Percentiles rank a stretch among this genome's conserved stretches.
Conservation (phyloP, 768 basidiomycete species). For the Mycena capillaripes region DNA sequence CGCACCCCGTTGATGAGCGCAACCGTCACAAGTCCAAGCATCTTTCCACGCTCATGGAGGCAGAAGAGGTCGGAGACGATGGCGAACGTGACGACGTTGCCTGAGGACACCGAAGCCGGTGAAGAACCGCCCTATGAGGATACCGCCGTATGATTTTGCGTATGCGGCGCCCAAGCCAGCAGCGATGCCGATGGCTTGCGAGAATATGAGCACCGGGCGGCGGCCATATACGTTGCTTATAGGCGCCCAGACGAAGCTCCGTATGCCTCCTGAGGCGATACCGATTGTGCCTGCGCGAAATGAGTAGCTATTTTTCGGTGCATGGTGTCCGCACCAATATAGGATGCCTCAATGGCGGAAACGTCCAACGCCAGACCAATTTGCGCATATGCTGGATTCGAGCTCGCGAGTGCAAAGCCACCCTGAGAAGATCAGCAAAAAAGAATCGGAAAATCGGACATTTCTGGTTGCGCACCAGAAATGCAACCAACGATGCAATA, state of each 20-base stretch:
- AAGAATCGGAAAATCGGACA: no score
- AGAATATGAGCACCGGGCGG: constrained; percentile 39
- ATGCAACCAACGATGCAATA: constrained; percentile 36
- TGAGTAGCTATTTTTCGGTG: no score
- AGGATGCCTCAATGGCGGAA: constrained; percentile 29
- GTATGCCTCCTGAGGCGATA: constrained; percentile 24
- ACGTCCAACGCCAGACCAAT: constrained; percentile 26
- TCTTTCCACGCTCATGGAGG: constrained; percentile 37
- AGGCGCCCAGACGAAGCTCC: constrained; percentile 42
- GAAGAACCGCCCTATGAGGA: constrained; percentile 36
- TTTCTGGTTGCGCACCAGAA: constrained; percentile 29
- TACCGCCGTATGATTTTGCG: constrained; percentile 31
- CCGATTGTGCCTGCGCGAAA: background rate
- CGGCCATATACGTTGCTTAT: constrained; percentile 44
- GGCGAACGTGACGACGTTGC: constrained; percentile 34
- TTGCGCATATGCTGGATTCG: constrained; percentile 41
- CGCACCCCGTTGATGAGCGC: constrained; percentile 37
- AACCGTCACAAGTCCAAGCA: constrained; percentile 36
- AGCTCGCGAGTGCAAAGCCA: constrained; percentile 32
- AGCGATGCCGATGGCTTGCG: constrained; percentile 36
- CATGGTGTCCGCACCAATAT: constrained; percentile 14
- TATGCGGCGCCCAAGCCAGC: constrained; percentile 35
- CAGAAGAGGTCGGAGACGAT: constrained; percentile 36
- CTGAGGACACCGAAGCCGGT: constrained; percentile 33
- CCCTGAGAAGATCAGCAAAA: constrained; percentile 11